Base-by-base conservation (phyloP, 129 eudicot genomes). In the Flaveria bidentis region DNA sequence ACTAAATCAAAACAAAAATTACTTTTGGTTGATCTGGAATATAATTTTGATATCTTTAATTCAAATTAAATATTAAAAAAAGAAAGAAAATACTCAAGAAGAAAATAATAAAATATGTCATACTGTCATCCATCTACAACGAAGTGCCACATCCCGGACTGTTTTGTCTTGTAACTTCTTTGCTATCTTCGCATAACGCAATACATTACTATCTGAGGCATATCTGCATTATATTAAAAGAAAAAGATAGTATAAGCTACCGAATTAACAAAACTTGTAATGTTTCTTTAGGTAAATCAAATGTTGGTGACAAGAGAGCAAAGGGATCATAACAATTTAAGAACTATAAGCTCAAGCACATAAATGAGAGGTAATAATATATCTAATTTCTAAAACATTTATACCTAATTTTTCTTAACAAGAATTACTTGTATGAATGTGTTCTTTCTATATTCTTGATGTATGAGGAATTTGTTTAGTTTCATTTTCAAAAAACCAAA, bases 71-170 rank as follows among this genome's bases (percentile, higher is more conserved):
- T 36, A 69, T 23, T 71, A 42, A 18, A 18, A n/a, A 11, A 55
- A 60, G 45, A 49, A 76, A 17, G 17, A 58, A 69, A 20, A 23
- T 6, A 45, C 16, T 6, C 28, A 63, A 68, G 45, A 23, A 14
- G 9, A 36, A 36, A 36, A 36, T 36, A 36, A 36, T 14, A 46
- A 63, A 61, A 20, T 17, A 81, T 23, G 67, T 44, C 96, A 84
- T 85, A 92, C 97, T 71, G 76, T 84, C 92, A 89, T 87, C 96
- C 96, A 92, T 84, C 96, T 87, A 74, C 96, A 92, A 53, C 97
- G 96, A 47, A 92, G 69, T 15, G 97, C 97, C 61, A 92, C 96
- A 81, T 92, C 97, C 39, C 97, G 87, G 44, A 89, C 89, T 10
- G 96, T 92, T 78, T 92, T 92, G 76, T 92, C 92, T 76, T 86